Base-by-base conservation (phyloP, 768 basidiomycete genomes). In the Agaricus subrufescens region DNA sequence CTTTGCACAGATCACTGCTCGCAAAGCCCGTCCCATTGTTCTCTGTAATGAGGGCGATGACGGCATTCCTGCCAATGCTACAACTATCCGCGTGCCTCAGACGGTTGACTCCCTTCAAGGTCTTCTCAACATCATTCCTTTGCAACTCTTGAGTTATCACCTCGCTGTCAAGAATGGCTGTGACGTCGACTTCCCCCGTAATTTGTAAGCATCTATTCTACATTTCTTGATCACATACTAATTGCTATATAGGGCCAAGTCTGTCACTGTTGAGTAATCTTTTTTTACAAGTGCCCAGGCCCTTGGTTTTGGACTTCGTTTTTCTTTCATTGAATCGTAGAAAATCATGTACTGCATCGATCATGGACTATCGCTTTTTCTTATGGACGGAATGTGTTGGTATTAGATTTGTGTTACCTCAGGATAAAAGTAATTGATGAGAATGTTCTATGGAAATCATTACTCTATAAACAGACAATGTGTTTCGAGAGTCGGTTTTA, bases 171-270 rank as follows among this genome's bases (percentile, higher is more conserved):
- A 82, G 77, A 94, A 94, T 68, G 97, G 95, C 31, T 94, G 91
- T 61, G 96, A 98, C 68, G 96, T 98, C 62, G 96, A 99, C 70
- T 97, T 97, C 87, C 96, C 96, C 43, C 81, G 96, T 67, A 98
- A 98, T 78, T 75, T 98, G 87, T 91, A 67, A n/a, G n/a, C 65
- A 90, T 81, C 34, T 54, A 58, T 53, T 56, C 42, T 19, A 8
- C 49, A 12, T 52, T 38, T 42, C 55, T 19, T n/a, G 11, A 54
- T 25, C 43, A 47, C 29, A 19, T 57, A 40, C 51, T 60, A 29
- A 58, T 60, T 46, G 37, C 47, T 34, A 44, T 60, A 3, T 62
- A 88, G 86, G 75, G 87, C 87, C 56, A 89, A 89, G 67, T 89
- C 87, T 59, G 87, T 89, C 55, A 89, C 87, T 37, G 79, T 79